Conservation (phyloP, 1,284 basidiomycete species). For the Earliella scabrosa region DNA sequence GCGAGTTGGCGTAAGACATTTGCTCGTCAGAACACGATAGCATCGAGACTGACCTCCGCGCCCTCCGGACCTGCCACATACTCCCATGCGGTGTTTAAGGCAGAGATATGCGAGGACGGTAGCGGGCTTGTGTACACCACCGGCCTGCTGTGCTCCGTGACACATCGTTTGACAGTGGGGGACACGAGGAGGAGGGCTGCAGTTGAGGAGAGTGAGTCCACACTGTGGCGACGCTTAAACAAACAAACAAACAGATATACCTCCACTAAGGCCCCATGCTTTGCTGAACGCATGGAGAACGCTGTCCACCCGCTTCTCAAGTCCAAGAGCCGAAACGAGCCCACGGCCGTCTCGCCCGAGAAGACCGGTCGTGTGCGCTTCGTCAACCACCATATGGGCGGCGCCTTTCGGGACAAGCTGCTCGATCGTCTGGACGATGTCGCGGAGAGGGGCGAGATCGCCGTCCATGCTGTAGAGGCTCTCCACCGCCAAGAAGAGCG, state of each 20-base stretch:
- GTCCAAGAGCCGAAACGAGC: conserved; percentile 58
- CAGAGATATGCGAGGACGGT: conserved; percentile 62
- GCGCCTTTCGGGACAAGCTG: conserved; percentile 54
- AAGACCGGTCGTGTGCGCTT: conserved; percentile 83
- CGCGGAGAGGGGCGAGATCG: conserved; percentile 75
- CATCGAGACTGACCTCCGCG: conserved; percentile 3
- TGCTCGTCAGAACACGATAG: no score
- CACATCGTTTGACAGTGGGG: conserved; percentile 71
- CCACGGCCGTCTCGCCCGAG: conserved; percentile 80
- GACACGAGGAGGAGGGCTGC: conserved; percentile 14
- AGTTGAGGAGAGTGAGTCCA: no score
- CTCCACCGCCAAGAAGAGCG: conserved; percentile 64
- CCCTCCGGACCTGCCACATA: conserved; percentile 11
- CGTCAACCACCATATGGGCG: conserved; percentile 75
- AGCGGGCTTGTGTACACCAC: conserved; percentile 91
- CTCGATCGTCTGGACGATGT: conserved; percentile 41
- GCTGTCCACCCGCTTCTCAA: conserved; percentile 51
- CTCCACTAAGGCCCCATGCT: no score
- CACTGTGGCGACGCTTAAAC: no score
- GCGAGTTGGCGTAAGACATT: no score
- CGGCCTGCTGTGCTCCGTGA: conserved; percentile 89
- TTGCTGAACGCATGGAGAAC: conserved; percentile 70
- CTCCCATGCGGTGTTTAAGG: conserved; percentile 12
- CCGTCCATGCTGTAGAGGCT: conserved; percentile 88
- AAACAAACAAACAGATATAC: no score